These are phyloP conservation scores for Pleurotus pulmonarius DNA, from an alignment of 768 basidiomycete genomes.

Conservation along the genomic window DNA sequence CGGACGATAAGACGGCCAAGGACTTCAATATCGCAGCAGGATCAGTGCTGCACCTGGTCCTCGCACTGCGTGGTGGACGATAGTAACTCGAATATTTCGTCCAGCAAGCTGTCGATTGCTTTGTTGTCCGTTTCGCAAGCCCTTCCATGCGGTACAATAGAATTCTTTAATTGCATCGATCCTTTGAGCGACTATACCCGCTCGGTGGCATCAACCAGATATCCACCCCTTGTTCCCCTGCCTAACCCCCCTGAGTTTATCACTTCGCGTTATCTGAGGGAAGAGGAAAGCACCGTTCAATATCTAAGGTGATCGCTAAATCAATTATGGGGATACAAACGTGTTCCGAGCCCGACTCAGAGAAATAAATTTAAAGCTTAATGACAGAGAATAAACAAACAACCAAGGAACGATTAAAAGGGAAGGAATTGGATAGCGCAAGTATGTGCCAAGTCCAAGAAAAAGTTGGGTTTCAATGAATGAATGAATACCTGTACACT, in stretches of 20 bases:
- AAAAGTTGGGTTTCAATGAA: background rate
- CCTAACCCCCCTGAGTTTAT: too few species aligned
- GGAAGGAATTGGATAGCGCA: background rate
- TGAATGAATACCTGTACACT: background rate
- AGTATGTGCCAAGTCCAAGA: background rate
- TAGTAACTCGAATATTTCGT: slow-evolving; percentile 31
- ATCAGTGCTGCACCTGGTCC: slow-evolving; percentile 88
- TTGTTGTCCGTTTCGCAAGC: background rate
- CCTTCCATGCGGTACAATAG: background rate
- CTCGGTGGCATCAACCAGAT: too few species aligned
- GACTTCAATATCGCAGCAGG: slow-evolving; percentile 85
- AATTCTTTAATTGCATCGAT: background rate
- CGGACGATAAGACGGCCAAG: slow-evolving; percentile 86
- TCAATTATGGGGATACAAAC: background rate
- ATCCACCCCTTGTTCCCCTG: too few species aligned
- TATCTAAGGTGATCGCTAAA: background rate
- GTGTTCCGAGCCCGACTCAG: too few species aligned
- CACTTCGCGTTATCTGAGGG: too few species aligned
- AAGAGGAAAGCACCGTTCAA: too few species aligned
- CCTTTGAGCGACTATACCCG: too few species aligned
- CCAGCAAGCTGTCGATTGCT: background rate
- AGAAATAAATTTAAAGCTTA: background rate
- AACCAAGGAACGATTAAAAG: background rate
- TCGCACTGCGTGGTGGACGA: slow-evolving; percentile 89
- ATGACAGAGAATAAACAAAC: background rate